A percentile compares a stretch with the other conserved stretches of the same genome.
Evolutionary conservation across 768 basidiomycete genomes (phyloP).

Genomic region (Mrakia gelida): DNA sequence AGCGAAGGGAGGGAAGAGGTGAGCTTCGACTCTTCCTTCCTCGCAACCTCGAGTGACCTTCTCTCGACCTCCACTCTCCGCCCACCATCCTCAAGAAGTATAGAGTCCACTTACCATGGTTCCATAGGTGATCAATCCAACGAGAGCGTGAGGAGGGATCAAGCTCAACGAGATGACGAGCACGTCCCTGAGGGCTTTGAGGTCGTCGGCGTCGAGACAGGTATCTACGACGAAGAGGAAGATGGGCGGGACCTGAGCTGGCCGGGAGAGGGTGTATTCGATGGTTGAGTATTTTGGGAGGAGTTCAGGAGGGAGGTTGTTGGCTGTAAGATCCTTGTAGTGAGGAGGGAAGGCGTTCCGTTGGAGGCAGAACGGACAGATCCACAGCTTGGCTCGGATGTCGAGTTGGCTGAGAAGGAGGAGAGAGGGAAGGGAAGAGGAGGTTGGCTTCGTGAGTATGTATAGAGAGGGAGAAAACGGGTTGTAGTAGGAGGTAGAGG

Average conservation of each 20-base stretch:
- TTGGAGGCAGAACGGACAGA: conserved; percentile 95
- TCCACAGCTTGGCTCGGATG: conserved; percentile 97
- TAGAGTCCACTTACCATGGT: conserved; percentile 92
- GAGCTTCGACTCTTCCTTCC: background rate
- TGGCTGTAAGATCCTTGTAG: conserved; percentile 97
- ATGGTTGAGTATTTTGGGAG: conserved; percentile 98
- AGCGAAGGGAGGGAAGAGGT: background rate
- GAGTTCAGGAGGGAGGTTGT: conserved; percentile 94
- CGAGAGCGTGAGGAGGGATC: conserved; percentile 87
- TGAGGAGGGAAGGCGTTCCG: conserved; percentile 97
- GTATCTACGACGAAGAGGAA: conserved; percentile 98
- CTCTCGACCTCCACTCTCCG: too few relatives aligned
- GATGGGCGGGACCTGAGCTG: conserved; percentile 86
- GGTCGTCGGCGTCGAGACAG: conserved; percentile 83
- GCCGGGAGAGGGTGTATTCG: conserved; percentile 94
- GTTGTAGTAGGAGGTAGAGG: background rate
- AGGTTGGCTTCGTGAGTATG: background rate
- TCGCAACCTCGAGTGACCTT: too few relatives aligned
- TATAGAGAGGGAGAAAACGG: too few relatives aligned
- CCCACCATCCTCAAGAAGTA: too few relatives aligned
- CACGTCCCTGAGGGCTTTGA: conserved; percentile 92
- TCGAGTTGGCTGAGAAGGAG: conserved; percentile 77
- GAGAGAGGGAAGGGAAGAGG: background rate
- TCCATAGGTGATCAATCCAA: conserved; percentile 92
- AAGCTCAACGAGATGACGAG: conserved; percentile 87